Percentiles rank a stretch among this genome's conserved stretches.
phyloP scores from a whole-genome alignment of 768 basidiomycete species.

The Lactarius psammicola region DNA sequence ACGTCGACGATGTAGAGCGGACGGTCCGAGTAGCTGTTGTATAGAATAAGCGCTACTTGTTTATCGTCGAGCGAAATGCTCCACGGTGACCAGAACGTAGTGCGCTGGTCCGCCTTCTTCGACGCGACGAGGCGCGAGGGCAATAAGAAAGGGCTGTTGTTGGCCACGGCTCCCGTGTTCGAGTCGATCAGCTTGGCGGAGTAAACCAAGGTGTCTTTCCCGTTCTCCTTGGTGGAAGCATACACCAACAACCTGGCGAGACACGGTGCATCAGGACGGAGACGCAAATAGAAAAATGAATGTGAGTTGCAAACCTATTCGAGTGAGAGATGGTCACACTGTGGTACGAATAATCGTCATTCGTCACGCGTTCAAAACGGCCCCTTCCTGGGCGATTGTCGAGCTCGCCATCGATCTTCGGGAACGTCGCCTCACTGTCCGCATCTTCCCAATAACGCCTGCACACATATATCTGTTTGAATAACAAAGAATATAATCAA shows the following conservation, averaged over 20 bases:
- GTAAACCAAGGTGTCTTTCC: conserved; percentile 41
- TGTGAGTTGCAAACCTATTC: conserved; percentile 34
- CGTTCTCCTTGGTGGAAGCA: conserved; percentile 44
- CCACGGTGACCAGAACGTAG: conserved; percentile 34
- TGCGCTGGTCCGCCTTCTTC: conserved; percentile 32
- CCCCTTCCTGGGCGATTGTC: conserved; percentile 42
- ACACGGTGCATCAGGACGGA: neutral
- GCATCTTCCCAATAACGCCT: conserved; percentile 47
- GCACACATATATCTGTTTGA: neutral
- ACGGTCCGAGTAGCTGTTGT: conserved; percentile 34
- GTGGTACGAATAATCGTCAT: conserved; percentile 39
- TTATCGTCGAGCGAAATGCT: conserved; percentile 43
- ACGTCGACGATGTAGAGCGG: conserved; percentile 39
- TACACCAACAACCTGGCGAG: conserved; percentile 39
- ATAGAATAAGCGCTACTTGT: conserved; percentile 37
- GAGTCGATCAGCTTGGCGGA: conserved; percentile 36
- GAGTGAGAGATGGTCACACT: conserved; percentile 37
- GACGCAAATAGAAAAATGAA: neutral
- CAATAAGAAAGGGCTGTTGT: conserved; percentile 36
- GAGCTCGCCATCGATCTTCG: conserved; percentile 40
- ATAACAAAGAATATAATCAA: neutral
- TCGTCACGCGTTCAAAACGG: conserved; percentile 44
- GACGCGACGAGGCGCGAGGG: conserved; percentile 39
- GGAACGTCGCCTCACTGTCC: conserved; percentile 32
- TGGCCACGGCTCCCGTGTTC: conserved; percentile 33